Evolutionary conservation across 345 rosid species (phyloP).

Genomic region (Rhizophora mangle): DNA sequence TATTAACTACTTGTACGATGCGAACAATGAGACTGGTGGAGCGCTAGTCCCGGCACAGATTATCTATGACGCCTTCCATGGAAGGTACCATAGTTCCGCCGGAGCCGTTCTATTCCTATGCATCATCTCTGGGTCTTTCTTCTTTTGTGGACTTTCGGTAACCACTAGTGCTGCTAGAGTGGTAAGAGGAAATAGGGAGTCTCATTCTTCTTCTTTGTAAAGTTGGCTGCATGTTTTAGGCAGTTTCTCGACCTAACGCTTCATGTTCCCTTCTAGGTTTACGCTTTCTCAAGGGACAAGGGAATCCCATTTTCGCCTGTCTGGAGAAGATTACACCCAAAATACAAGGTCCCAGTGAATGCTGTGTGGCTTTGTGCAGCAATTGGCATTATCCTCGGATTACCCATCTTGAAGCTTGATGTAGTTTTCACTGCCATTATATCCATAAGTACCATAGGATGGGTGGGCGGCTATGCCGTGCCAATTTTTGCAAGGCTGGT

Average conservation of each 20-base stretch:
- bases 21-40: slow-evolving; percentile 56
- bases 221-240: too few relatives aligned
- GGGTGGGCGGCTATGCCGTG: slow-evolving; percentile 65
- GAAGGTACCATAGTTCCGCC: slow-evolving; percentile 47
- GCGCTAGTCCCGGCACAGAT: slow-evolving; percentile 59
- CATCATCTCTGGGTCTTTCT: slow-evolving; percentile 61
- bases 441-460: slow-evolving; percentile 59
- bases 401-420: slow-evolving; percentile 50
- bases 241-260: too few relatives aligned
- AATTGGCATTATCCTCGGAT: slow-evolving; percentile 50
- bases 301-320: slow-evolving; percentile 51
- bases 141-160: slow-evolving; percentile 65
- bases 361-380: slow-evolving; percentile 67
- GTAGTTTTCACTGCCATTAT: slow-evolving; percentile 61
- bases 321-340: slow-evolving; percentile 56
- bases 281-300: slow-evolving; percentile 55
- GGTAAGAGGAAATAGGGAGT: slow-evolving; percentile 23
- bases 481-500: slow-evolving; percentile 61
- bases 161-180: slow-evolving; percentile 67
- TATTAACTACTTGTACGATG: slow-evolving; percentile 42
- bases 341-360: slow-evolving; percentile 56
- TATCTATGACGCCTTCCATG: slow-evolving; percentile 62
- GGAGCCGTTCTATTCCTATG: slow-evolving; percentile 55
- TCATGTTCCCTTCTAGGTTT: slow-evolving; percentile 27
- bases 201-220: neutral